Evolutionary conservation across 495 filamentous ascomycete genomes (phyloP).

Genomic region (Trichocladium antarcticum): DNA sequence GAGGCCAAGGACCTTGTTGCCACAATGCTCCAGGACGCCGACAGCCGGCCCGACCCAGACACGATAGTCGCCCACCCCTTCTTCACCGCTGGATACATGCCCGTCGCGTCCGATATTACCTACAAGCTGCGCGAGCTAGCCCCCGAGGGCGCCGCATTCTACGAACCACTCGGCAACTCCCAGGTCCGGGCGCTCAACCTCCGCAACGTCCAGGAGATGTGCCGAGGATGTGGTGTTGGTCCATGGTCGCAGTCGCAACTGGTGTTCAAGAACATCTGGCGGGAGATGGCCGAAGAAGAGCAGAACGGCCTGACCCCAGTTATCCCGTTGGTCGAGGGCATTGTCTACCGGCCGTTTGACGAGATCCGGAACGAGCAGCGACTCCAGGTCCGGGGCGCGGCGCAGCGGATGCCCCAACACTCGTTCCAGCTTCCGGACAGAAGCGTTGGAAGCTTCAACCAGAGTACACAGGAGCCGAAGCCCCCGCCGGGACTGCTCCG

Average conservation of each 20-base stretch:
- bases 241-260: constrained; percentile 34
- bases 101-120: constrained; percentile 39
- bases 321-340: constrained; percentile 55
- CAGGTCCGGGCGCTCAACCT: constrained; percentile 22
- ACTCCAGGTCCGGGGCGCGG: constrained; percentile 20
- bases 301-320: constrained; percentile 55
- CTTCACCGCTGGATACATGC: constrained; percentile 56
- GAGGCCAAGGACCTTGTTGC: constrained; percentile 72
- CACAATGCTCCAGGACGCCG: constrained; percentile 60
- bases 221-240: constrained; percentile 38
- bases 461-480: constrained; percentile 12
- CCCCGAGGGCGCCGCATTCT: constrained; percentile 37
- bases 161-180: constrained; percentile 17
- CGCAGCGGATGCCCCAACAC: constrained; percentile 9
- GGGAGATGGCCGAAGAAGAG: constrained; percentile 60
- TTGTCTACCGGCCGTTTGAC: constrained; percentile 54
- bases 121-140: constrained; percentile 38
- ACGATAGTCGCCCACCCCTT: constrained; percentile 74
- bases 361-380: constrained; percentile 30
- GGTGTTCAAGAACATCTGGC: constrained; percentile 49
- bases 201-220: constrained; percentile 34
- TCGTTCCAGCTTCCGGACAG: constrained; percentile 7
- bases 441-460: constrained; percentile 16
- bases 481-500: constrained; percentile 27
- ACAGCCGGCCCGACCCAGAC: constrained; percentile 64